Conservation (phyloP, 352 stramenopile species). For the Globisporangium radiosum region DNA sequence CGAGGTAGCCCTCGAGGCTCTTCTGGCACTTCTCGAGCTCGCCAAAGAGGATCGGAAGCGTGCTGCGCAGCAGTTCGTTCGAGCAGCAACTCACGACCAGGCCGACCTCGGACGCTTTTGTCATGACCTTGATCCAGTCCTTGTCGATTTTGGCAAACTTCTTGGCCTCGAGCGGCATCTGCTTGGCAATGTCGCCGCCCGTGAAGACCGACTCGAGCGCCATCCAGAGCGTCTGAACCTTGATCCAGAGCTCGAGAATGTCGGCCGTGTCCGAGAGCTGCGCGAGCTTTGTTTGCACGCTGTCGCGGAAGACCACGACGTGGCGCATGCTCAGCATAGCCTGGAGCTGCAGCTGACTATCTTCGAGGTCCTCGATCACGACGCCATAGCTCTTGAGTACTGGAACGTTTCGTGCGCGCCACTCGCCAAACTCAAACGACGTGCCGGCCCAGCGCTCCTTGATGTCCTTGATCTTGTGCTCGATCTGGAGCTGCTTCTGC, state of each 20-base stretch:
- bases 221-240: constrained; percentile 90
- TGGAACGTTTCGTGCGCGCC: constrained; percentile 67
- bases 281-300: constrained; percentile 68
- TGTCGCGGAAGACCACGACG: constrained; percentile 85
- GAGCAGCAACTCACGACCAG: constrained; percentile 74
- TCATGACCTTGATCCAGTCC: constrained; percentile 90
- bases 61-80: constrained; percentile 81
- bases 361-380: constrained; percentile 87
- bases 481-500: constrained; percentile 88
- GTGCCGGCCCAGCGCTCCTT: constrained; percentile 77
- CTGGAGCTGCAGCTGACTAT: constrained; percentile 85
- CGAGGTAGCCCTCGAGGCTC: constrained; percentile 96
- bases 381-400: constrained; percentile 72
- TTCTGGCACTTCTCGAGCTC: constrained; percentile 99
- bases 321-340: constrained; percentile 86
- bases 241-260: constrained; percentile 87
- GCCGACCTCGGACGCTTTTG: constrained; percentile 67
- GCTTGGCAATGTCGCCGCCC: constrained; percentile 90
- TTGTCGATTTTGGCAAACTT: constrained; percentile 92
- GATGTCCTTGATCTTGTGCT: constrained; percentile 83
- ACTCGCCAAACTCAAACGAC: constrained; percentile 82
- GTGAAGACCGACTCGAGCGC: constrained; percentile 89
- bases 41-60: constrained; percentile 80
- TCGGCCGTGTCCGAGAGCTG: constrained; percentile 86
- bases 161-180: constrained; percentile 90